phyloP scores from a whole-genome alignment of 2,329 filamentous ascomycete species.

The Apiospora marii region DNA sequence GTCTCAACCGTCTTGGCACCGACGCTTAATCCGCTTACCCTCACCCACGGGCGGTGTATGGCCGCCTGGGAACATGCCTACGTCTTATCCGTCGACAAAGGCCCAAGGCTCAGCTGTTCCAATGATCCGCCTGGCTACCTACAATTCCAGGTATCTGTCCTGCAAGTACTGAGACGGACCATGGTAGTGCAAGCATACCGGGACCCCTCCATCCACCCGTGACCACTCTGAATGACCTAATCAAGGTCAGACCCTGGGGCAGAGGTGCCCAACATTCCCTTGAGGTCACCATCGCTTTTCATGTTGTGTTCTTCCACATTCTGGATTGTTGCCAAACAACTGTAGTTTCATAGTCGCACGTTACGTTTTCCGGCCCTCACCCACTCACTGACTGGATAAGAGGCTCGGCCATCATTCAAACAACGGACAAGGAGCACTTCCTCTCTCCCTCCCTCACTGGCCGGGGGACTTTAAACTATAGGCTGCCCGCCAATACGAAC shows the following conservation, averaged over 20 bases:
- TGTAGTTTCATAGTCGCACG: neutral
- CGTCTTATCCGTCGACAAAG: neutral
- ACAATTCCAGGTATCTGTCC: too few relatives aligned
- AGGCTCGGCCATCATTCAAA: neutral
- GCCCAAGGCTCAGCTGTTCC: neutral
- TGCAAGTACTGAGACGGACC: neutral
- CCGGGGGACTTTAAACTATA: neutral
- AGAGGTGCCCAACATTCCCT: conserved; percentile 1
- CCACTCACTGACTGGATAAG: neutral
- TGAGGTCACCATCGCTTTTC: neutral
- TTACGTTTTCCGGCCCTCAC: neutral
- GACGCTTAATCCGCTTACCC: neutral
- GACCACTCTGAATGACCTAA: conserved; percentile 3
- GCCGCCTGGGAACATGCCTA: neutral
- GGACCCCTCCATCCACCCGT: neutral
- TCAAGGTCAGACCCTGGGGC: conserved; percentile 7
- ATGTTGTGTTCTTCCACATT: neutral
- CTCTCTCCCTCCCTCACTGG: neutral
- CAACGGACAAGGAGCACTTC: neutral
- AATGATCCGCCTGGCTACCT: neutral
- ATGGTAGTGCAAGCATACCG: neutral
- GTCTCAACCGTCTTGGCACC: conserved; percentile 11
- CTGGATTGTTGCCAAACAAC: neutral
- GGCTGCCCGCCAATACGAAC: neutral
- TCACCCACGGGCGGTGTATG: neutral